phyloP scores from a whole-genome alignment of 306 rosid genomes.

The Hippophae gyantsensis region DNA sequence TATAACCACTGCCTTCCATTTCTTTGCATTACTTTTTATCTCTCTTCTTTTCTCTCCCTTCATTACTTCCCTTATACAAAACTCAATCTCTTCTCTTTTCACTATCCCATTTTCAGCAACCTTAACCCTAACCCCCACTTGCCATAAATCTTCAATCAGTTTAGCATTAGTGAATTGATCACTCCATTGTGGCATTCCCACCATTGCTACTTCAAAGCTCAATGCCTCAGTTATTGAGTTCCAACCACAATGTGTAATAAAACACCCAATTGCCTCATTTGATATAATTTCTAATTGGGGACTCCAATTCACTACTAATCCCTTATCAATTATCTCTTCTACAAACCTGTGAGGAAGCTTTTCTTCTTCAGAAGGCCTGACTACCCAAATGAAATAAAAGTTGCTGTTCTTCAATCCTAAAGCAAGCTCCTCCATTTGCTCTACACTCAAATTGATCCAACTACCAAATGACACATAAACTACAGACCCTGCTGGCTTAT shows the following conservation, averaged over 20 bases:
- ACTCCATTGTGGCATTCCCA: slow-evolving; percentile 18
- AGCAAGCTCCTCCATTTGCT: slow-evolving; percentile 49
- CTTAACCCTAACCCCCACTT: slow-evolving; percentile 9
- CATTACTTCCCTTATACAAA: slow-evolving; percentile 7
- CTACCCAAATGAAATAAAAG: slow-evolving; percentile 48
- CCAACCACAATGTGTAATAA: slow-evolving; percentile 52
- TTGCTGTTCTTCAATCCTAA: slow-evolving; percentile 29
- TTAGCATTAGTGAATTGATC: slow-evolving; percentile 18
- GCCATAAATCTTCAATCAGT: slow-evolving; percentile 11
- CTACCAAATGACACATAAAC: slow-evolving; percentile 56
- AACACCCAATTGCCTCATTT: slow-evolving; percentile 34
- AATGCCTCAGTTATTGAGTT: slow-evolving; percentile 22
- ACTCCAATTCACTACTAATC: slow-evolving; percentile 44
- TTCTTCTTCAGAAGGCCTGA: slow-evolving; percentile 22
- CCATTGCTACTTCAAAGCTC: slow-evolving; percentile 15
- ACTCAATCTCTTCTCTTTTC: slow-evolving; percentile 2
- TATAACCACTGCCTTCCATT: slow-evolving; percentile 11
- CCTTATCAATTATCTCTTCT: slow-evolving; percentile 23
- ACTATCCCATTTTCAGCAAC: slow-evolving; percentile 7
- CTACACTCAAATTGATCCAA: slow-evolving; percentile 25
- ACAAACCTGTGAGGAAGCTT: slow-evolving; percentile 20
- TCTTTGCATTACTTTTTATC: slow-evolving; percentile 2
- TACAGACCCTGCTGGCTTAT: slow-evolving; percentile 8
- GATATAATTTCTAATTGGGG: slow-evolving; percentile 43
- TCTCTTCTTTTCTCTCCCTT: slow-evolving; percentile 10